Percentiles rank a stretch among this genome's conserved stretches.
Evolutionary conservation across 2,329 filamentous ascomycete genomes (phyloP).

Genomic region (Alternaria triticina): DNA sequence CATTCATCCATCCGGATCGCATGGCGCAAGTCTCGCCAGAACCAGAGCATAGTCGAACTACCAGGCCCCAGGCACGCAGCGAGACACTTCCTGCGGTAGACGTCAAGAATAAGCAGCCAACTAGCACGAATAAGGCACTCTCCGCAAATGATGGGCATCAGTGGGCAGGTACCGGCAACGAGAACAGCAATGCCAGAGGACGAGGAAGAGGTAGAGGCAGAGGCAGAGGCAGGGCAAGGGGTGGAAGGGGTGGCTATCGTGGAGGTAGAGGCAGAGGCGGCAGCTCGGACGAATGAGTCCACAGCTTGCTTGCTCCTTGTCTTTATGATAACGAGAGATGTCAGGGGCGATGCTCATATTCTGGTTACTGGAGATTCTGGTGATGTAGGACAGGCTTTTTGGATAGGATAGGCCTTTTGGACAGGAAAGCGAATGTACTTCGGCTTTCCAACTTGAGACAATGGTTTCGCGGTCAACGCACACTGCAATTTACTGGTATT

Average conservation of each 20-base stretch:
- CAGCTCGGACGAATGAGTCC: neutral
- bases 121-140: neutral
- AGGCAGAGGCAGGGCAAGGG: neutral
- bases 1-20: neutral
- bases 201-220: neutral
- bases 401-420: neutral
- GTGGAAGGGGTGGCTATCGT: neutral
- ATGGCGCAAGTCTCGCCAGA: neutral
- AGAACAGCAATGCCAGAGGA: neutral
- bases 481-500: neutral
- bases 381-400: neutral
- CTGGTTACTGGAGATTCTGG: neutral
- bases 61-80: neutral
- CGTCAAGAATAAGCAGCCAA: neutral
- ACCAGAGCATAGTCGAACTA: neutral
- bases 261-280: neutral
- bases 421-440: neutral
- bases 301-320: neutral
- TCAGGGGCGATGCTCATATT: neutral
- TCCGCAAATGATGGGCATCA: slow-evolving; percentile 1
- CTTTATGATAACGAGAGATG: neutral
- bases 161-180: neutral
- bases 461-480: no score
- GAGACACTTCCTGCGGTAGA: neutral
- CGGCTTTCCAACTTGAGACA: neutral